These are phyloP conservation scores for Rhinocladiella mackenziei DNA, from an alignment of 2,329 filamentous ascomycete genomes.

Conservation along the genomic window DNA sequence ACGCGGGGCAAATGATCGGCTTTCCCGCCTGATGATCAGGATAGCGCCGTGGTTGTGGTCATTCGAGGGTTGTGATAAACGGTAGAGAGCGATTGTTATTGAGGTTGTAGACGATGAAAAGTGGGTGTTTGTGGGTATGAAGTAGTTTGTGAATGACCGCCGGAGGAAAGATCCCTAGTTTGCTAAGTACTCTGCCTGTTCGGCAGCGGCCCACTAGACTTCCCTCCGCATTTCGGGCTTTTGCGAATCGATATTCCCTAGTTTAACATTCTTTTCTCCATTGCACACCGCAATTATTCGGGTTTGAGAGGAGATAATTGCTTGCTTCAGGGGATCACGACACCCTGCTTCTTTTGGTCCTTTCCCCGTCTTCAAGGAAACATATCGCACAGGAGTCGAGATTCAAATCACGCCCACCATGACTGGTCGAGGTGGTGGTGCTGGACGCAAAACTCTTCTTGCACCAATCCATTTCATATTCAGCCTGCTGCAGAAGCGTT, in stretches of 20 bases:
- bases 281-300: too few relatives aligned
- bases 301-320: too few relatives aligned
- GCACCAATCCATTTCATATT: slow-evolving; percentile 86
- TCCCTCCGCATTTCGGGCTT: slow-evolving; percentile 23
- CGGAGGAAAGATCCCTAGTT: slow-evolving; percentile 5
- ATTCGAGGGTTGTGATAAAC: slow-evolving; percentile 6
- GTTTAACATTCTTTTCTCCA: too few relatives aligned
- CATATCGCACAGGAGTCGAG: too few relatives aligned
- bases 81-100: too few relatives aligned
- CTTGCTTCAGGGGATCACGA: too few relatives aligned
- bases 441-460: slow-evolving; percentile 64
- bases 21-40: slow-evolving; percentile 14
- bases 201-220: slow-evolving; percentile 3
- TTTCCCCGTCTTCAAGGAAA: too few relatives aligned
- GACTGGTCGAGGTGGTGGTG: slow-evolving; percentile 55
- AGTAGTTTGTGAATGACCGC: slow-evolving; percentile 20
- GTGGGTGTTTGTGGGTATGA: slow-evolving; percentile 1
- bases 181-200: slow-evolving; percentile 4
- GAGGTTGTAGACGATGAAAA: not conserved
- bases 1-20: slow-evolving; percentile 17
- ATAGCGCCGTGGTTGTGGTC: slow-evolving; percentile 1
- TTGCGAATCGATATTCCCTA: too few relatives aligned
- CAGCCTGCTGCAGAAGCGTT: slow-evolving; percentile 81
- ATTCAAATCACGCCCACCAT: slow-evolving; percentile 36
- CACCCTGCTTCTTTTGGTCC: too few relatives aligned